Percentiles rank a stretch among this genome's conserved stretches.
These are phyloP conservation scores for Hypholoma fasciculare DNA, from an alignment of 768 basidiomycete genomes.

Conservation along the genomic window DNA sequence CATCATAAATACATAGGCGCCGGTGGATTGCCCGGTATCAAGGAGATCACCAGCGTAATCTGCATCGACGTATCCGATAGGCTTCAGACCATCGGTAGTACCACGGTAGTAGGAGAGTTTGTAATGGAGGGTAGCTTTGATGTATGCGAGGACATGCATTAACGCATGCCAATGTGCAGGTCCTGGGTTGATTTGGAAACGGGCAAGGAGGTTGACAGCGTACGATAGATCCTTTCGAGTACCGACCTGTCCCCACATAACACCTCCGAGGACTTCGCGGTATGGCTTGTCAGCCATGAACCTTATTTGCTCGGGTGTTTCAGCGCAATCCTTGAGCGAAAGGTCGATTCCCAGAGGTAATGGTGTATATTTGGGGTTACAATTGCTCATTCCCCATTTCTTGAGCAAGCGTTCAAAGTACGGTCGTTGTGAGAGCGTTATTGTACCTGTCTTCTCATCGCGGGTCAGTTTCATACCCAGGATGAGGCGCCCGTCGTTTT, in stretches of 20 bases:
- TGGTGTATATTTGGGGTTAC: too few relatives aligned
- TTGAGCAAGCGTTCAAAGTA: too few relatives aligned
- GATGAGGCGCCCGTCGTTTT: background rate
- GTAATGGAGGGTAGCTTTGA: conserved; percentile 14
- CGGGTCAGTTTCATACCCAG: background rate
- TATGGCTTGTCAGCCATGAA: background rate
- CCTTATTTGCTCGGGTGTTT: too few relatives aligned
- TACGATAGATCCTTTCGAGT: conserved; percentile 15
- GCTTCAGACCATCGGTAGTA: background rate
- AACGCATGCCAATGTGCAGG: conserved; percentile 12
- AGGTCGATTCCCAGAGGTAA: too few relatives aligned
- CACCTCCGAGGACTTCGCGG: background rate
- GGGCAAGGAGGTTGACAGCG: conserved; percentile 12
- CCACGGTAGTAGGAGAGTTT: conserved; percentile 8
- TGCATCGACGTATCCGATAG: background rate
- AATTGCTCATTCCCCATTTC: too few relatives aligned
- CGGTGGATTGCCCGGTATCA: too few relatives aligned
- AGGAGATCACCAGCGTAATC: too few relatives aligned
- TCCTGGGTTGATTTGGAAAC: conserved; percentile 20
- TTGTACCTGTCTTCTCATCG: background rate
- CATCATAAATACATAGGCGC: too few relatives aligned
- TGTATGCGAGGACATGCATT: conserved; percentile 17
- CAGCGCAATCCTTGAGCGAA: too few relatives aligned
- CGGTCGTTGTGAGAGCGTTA: background rate
- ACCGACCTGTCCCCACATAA: conserved; percentile 1